Evolutionary conservation across 208 protist species (phyloP).

Genomic region (Trichomonas gallinae): DNA sequence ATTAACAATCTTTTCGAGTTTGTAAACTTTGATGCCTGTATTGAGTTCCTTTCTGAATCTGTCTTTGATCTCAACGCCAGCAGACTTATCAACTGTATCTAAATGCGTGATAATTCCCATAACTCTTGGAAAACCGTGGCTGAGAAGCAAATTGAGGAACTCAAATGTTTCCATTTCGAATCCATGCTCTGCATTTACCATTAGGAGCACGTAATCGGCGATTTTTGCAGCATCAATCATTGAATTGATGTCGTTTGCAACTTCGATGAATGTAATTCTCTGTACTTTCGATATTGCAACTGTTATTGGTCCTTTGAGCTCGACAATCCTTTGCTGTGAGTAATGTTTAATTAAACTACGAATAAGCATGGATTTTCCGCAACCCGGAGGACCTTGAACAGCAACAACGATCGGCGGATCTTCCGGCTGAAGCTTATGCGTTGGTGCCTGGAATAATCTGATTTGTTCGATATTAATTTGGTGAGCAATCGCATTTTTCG

Average conservation of each 20-base stretch:
- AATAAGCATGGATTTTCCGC: slow-evolving; percentile 30
- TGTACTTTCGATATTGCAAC: slow-evolving; percentile 75
- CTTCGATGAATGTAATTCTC: slow-evolving; percentile 93
- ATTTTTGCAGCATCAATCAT: slow-evolving; percentile 95
- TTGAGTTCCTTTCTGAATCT: neutral
- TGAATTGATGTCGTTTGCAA: slow-evolving; percentile 81
- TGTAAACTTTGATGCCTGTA: neutral
- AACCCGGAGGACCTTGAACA: slow-evolving; percentile 26
- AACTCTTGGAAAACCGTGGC: slow-evolving; percentile 90
- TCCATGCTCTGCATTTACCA: slow-evolving; percentile 88
- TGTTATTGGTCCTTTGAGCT: slow-evolving; percentile 84
- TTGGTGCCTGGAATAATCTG: neutral
- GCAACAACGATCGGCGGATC: slow-evolving; percentile 30
- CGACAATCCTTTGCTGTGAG: slow-evolving; percentile 69
- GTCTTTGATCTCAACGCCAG: neutral
- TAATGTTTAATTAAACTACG: slow-evolving; percentile 85
- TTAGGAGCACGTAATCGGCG: slow-evolving; percentile 83
- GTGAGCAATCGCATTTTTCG: neutral
- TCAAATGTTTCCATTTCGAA: slow-evolving; percentile 99
- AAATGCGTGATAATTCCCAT: slow-evolving; percentile 96
- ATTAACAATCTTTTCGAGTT: neutral
- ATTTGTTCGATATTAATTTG: slow-evolving; percentile 18
- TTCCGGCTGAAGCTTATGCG: neutral
- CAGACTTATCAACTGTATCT: slow-evolving; percentile 76
- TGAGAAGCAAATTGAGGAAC: slow-evolving; percentile 93